Evolutionary conservation across 441 rosid species (phyloP).

Genomic region (Erodium trifolium): DNA sequence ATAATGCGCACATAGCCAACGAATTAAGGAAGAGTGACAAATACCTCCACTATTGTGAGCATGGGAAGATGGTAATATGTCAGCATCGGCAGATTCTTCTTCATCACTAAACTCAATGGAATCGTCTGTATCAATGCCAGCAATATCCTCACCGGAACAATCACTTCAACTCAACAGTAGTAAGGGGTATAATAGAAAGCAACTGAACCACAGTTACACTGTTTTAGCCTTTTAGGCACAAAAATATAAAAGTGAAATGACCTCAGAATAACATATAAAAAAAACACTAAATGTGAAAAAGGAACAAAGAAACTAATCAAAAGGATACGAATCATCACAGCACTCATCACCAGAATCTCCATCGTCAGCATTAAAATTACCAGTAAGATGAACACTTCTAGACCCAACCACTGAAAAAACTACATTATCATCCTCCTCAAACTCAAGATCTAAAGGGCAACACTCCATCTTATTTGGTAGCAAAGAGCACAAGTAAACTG

Average conservation of each 20-base stretch:
- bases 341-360: slow-evolving; percentile 22
- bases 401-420: slow-evolving; percentile 64
- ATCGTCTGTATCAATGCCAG: slow-evolving; percentile 42
- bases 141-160: slow-evolving; percentile 50
- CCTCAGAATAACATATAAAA: neutral
- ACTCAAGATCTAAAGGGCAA: slow-evolving; percentile 68
- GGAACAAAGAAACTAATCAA: slow-evolving; percentile 5
- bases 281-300: neutral
- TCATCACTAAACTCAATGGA: slow-evolving; percentile 56
- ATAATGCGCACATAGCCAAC: no score
- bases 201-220: neutral
- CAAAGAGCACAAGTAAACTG: slow-evolving; percentile 48
- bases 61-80: slow-evolving; percentile 15
- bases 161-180: slow-evolving; percentile 41
- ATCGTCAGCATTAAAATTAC: slow-evolving; percentile 52
- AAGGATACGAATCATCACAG: slow-evolving; percentile 61
- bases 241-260: neutral
- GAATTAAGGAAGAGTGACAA: neutral
- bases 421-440: slow-evolving; percentile 50
- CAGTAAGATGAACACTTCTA: slow-evolving; percentile 76
- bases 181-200: slow-evolving; percentile 19
- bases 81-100: slow-evolving; percentile 34
- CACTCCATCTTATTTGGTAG: slow-evolving; percentile 32
- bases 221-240: no score
- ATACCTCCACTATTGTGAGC: slow-evolving; percentile 70